A percentile compares a stretch with the other conserved stretches of the same genome.
phyloP scores from a whole-genome alignment of 352 stramenopile genomes.

The Globisporangium radiosum region DNA sequence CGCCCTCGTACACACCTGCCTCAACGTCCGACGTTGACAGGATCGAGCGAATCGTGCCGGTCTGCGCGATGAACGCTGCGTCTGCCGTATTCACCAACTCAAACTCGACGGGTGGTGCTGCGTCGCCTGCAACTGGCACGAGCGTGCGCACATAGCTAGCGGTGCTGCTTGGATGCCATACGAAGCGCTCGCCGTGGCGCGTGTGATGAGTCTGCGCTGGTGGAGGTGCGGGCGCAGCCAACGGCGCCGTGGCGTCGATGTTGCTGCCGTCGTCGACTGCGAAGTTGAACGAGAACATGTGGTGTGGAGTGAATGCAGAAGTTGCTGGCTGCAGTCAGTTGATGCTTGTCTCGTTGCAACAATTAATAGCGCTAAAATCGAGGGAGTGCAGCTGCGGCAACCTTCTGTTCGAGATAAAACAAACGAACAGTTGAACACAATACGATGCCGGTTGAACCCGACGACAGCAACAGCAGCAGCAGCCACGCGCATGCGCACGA shows the following conservation, averaged over 20 bases:
- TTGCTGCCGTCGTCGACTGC: conserved; percentile 19
- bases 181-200: conserved; percentile 49
- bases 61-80: conserved; percentile 37
- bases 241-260: background rate
- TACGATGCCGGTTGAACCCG: background rate
- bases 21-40: conserved; percentile 71
- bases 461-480: background rate
- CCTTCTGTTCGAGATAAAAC: background rate
- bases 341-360: no score
- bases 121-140: conserved; percentile 14
- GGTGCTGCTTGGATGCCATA: conserved; percentile 16
- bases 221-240: background rate
- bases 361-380: background rate
- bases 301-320: background rate
- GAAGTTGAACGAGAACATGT: conserved; percentile 72
- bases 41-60: conserved; percentile 55
- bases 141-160: conserved; percentile 17
- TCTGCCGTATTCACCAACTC: conserved; percentile 62
- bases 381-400: background rate
- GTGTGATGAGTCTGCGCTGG: conserved; percentile 14
- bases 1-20: conserved; percentile 77
- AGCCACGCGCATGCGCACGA: background rate
- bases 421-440: background rate
- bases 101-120: conserved; percentile 24
- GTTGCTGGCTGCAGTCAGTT: no score